Conservation (phyloP, 768 basidiomycete species). For the Lactarius pseudohatsudake region DNA sequence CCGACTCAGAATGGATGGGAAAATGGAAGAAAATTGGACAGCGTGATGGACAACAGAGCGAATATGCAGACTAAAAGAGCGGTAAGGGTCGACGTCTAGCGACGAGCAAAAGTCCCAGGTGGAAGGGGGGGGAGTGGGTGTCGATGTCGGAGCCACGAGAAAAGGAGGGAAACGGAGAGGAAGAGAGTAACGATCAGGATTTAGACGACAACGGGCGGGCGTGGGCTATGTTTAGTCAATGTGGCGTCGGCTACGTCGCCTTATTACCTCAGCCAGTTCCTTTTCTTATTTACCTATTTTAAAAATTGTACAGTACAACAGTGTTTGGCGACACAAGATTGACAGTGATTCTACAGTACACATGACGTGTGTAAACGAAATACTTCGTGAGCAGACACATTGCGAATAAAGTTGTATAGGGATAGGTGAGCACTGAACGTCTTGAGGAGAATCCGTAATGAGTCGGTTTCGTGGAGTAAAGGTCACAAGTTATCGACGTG, state of each 20-base stretch:
- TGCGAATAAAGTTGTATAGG: constrained; percentile 7
- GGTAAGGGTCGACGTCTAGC: constrained; percentile 26
- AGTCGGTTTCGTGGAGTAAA: neutral
- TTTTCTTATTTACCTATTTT: neutral
- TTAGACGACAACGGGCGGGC: neutral
- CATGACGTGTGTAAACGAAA: constrained; percentile 13
- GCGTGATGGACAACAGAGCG: constrained; percentile 22
- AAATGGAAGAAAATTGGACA: constrained; percentile 18
- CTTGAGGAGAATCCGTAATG: constrained; percentile 6
- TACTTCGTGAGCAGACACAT: constrained; percentile 11
- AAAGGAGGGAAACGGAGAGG: neutral
- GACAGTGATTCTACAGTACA: constrained; percentile 25
- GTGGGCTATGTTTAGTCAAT: neutral
- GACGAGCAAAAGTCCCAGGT: constrained; percentile 16
- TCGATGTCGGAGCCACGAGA: neutral
- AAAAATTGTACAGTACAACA: constrained; percentile 1
- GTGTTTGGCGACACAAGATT: constrained; percentile 9
- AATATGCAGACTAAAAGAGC: constrained; percentile 30
- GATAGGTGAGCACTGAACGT: constrained; percentile 13
- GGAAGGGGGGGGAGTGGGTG: constrained; percentile 2
- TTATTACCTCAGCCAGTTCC: neutral
- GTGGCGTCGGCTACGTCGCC: neutral
- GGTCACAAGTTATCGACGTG: constrained; percentile 59
- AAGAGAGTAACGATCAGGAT: neutral
- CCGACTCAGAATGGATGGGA: constrained; percentile 2